These are phyloP conservation scores for Phoenix roebelenii DNA, from an alignment of 176 grass and related monocot species.

Conservation along the genomic window DNA sequence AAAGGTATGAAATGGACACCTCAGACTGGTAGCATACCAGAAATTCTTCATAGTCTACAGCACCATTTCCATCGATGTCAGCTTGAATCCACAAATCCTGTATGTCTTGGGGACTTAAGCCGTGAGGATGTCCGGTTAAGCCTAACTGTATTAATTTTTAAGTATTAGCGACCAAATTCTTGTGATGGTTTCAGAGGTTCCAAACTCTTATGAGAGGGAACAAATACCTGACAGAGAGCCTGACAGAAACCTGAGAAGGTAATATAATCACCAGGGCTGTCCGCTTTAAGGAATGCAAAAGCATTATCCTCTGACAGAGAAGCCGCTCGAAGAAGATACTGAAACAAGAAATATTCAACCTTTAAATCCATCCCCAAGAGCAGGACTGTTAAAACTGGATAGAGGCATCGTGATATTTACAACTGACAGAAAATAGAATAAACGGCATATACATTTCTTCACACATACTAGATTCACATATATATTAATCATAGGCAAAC, in stretches of 20 bases:
- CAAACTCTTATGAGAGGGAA: not conserved
- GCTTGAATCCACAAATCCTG: conserved; percentile 7
- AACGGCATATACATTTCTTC: too few relatives aligned
- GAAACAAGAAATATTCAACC: not conserved
- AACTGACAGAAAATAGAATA: too few relatives aligned
- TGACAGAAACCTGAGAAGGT: conserved; percentile 18
- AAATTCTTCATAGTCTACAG: conserved; percentile 5
- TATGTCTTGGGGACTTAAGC: conserved; percentile 2
- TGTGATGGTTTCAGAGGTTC: conserved; percentile 4
- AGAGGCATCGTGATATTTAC: too few relatives aligned
- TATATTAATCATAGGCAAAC: too few relatives aligned
- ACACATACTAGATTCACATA: too few relatives aligned
- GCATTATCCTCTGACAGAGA: conserved; percentile 13
- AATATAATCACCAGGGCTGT: conserved; percentile 11
- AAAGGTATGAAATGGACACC: too few relatives aligned
- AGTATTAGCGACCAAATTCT: conserved; percentile 6
- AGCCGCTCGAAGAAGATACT: conserved; percentile 1
- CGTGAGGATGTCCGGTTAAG: not conserved
- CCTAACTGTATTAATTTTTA: conserved; percentile 4
- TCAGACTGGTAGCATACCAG: not conserved
- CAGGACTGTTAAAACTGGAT: too few relatives aligned
- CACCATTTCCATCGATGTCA: conserved; percentile 8
- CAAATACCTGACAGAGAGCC: not conserved
- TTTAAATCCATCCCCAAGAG: too few relatives aligned
- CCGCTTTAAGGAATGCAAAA: conserved; percentile 15